Base-by-base conservation (phyloP, 148 eudicot species). In the Arbutus unedo region DNA sequence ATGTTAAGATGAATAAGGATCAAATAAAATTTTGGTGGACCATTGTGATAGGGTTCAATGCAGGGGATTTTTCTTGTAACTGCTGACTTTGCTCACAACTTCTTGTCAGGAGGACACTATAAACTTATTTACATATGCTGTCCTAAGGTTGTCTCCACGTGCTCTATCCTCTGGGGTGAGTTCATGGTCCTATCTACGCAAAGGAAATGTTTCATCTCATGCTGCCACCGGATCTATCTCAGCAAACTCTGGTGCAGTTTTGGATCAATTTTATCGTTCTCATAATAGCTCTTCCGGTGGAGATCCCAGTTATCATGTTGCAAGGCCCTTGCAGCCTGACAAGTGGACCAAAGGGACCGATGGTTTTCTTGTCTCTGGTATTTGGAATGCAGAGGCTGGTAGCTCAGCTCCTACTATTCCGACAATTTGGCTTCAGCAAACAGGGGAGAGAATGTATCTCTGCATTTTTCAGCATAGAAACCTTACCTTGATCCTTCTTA, bases 271-370 rank as follows among this genome's bases (percentile, higher is more conserved):
- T 64, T 79, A 83, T 82, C 83, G 72, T 43, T 89, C 96, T 79
- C 87, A 82, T 64, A 88, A 92, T 86, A 86, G 90, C 81, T 87
- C 92, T 43, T 90, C 88, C 48, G 83, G 84, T 81, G 89, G 89
- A 86, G 90, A 86, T 79, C 76, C 73, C 50, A 86, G 81, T 74
- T 86, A 92, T 86, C 84, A 89, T 76, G 85, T 92, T 79, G 79
- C 83, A 59, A 89, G 98, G 87, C 99, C 95, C 51, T 84, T 94
- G 85, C 90, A 93, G 87, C 90, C 87, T 83, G 91, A 84, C 77
- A 93, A 89, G 78, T 96, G 99, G 99, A 89, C 90, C 56, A 94
- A 88, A 87, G 98, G 99, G 74, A 93, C 92, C 83, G 98, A 93
- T 89, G 97, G 98, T 55, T 96, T 96, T 87, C 98, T 96, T 78